Evolutionary conservation across 208 protist genomes (phyloP).

Genomic region (Leishmania arabica): DNA sequence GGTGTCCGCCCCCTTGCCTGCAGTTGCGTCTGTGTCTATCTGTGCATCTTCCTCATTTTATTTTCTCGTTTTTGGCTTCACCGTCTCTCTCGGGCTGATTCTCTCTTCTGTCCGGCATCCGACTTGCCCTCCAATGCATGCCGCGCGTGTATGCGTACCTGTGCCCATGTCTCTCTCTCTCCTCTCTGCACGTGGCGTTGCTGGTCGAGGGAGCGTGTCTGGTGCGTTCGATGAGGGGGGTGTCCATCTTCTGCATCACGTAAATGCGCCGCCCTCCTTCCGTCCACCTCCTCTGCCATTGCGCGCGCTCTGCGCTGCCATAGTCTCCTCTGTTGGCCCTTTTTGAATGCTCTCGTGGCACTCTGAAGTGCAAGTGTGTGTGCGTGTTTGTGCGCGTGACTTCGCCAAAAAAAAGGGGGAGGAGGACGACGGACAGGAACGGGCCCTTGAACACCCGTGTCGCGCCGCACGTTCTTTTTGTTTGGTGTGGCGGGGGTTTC

Average conservation of each 20-base stretch:
- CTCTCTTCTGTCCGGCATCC: not conserved
- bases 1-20: not conserved
- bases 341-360: too few relatives aligned
- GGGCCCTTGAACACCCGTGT: not conserved
- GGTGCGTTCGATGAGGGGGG: not conserved
- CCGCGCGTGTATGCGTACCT: not conserved
- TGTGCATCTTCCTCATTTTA: not conserved
- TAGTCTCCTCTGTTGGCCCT: too few relatives aligned
- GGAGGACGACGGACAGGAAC: not conserved
- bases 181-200: not conserved
- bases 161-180: not conserved
- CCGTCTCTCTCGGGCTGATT: not conserved
- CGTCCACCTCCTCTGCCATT: not conserved
- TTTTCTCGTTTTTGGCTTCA: not conserved
- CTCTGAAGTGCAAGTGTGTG: not conserved
- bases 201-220: not conserved
- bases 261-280: not conserved
- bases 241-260: not conserved
- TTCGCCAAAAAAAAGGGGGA: not conserved
- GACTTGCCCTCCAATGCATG: not conserved
- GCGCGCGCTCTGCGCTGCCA: too few relatives aligned
- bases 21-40: not conserved
- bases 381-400: too few relatives aligned
- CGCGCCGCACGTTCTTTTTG: not conserved
- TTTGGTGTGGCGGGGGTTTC: too few relatives aligned